These are phyloP conservation scores for Heracleum sosnowskyi DNA, from an alignment of 129 eudicot genomes.

Conservation along the genomic window DNA sequence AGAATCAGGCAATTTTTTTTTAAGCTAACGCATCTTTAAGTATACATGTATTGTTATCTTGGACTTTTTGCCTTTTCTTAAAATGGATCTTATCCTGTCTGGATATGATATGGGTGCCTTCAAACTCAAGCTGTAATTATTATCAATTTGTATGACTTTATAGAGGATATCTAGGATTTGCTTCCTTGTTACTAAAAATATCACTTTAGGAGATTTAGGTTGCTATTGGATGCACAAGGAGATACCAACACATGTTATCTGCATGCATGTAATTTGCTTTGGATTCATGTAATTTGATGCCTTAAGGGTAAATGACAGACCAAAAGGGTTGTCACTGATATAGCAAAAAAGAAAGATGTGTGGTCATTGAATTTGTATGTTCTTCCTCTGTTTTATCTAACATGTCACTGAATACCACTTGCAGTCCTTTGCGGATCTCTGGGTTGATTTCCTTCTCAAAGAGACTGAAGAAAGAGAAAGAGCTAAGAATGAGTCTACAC, in stretches of 20 bases:
- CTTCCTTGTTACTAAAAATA: background rate
- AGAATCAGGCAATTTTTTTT: conserved; percentile 48
- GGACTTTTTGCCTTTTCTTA: background rate
- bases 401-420: conserved; percentile 10
- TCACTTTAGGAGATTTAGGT: background rate
- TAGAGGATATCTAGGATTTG: background rate
- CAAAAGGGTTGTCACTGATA: background rate
- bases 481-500: conserved; percentile 36
- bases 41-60: background rate
- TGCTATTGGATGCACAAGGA: background rate
- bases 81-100: background rate
- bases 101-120: background rate
- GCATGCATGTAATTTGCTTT: background rate
- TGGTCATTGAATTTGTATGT: background rate
- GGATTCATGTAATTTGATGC: background rate
- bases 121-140: background rate
- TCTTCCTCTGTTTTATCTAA: background rate
- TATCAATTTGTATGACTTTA: background rate
- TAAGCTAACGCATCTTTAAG: background rate
- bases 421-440: conserved; percentile 91
- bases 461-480: conserved; percentile 88
- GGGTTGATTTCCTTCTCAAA: conserved; percentile 92
- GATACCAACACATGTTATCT: background rate
- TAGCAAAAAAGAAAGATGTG: background rate
- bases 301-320: background rate